These are phyloP conservation scores for Hypoxylon rubiginosum DNA, from an alignment of 2,329 filamentous ascomycete genomes.

Conservation along the genomic window DNA sequence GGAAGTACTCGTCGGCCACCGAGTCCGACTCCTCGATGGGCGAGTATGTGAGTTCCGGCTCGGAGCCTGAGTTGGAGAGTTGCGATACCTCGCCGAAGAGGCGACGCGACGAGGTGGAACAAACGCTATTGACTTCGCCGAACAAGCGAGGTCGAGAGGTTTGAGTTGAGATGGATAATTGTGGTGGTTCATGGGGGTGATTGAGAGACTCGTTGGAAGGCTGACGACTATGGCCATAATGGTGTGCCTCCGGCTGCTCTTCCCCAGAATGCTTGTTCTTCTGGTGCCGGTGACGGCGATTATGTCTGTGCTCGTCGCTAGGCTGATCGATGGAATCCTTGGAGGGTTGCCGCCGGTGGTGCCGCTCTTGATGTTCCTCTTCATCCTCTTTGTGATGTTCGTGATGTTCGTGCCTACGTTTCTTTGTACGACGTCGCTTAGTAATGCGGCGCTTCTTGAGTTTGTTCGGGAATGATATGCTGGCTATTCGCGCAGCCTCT, in stretches of 20 bases:
- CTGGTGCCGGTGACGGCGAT: conserved; percentile 46
- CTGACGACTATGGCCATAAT: conserved; percentile 44
- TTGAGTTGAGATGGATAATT: conserved; percentile 43
- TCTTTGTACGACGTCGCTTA: conserved; percentile 53
- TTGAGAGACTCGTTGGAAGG: conserved; percentile 44
- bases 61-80: conserved; percentile 43
- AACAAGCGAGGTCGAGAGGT: conserved; percentile 47
- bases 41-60: conserved; percentile 51
- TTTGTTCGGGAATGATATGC: conserved; percentile 51
- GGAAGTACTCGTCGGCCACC: conserved; percentile 50
- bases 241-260: conserved; percentile 39
- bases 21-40: conserved; percentile 50
- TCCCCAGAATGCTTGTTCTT: conserved; percentile 43
- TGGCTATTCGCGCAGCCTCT: conserved; percentile 52
- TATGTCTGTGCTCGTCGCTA: conserved; percentile 39
- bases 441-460: conserved; percentile 54
- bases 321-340: conserved; percentile 43
- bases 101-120: conserved; percentile 46
- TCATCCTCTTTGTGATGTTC: conserved; percentile 44
- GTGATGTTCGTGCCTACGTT: conserved; percentile 46
- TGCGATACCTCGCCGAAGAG: conserved; percentile 52
- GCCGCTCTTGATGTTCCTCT: conserved; percentile 27
- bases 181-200: conserved; percentile 38
- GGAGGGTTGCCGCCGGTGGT: conserved; percentile 38
- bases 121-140: conserved; percentile 50